A percentile compares a stretch with the other conserved stretches of the same genome.
These are phyloP conservation scores for Cladophialophora chaetospira DNA, from an alignment of 2,329 filamentous ascomycete species.

Conservation along the genomic window DNA sequence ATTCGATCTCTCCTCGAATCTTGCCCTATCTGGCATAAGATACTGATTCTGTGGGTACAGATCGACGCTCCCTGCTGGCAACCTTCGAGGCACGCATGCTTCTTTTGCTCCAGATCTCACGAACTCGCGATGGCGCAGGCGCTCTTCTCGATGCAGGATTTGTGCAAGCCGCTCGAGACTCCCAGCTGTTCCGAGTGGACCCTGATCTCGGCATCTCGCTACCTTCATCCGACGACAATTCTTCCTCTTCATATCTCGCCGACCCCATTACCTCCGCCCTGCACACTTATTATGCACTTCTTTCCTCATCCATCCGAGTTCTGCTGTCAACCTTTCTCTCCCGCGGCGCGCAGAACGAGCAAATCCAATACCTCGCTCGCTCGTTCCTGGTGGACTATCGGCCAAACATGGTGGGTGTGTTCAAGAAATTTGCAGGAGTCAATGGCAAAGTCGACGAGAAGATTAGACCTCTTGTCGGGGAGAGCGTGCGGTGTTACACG, in stretches of 20 bases:
- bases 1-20: background rate
- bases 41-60: constrained; percentile 37
- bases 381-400: constrained; percentile 81
- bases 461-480: constrained; percentile 22
- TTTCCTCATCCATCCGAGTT: constrained; percentile 78
- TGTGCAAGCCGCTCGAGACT: constrained; percentile 77
- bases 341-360: constrained; percentile 76
- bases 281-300: constrained; percentile 78
- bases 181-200: constrained; percentile 83
- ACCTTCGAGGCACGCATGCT: constrained; percentile 75
- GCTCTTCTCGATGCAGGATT: constrained; percentile 87
- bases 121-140: constrained; percentile 80
- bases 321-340: constrained; percentile 79
- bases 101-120: constrained; percentile 79
- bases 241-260: background rate
- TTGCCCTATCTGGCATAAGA: background rate
- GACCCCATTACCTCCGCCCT: constrained; percentile 64
- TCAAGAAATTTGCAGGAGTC: constrained; percentile 85
- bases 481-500: constrained; percentile 30
- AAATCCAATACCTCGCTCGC: constrained; percentile 71
- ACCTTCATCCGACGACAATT: constrained; percentile 5
- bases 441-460: constrained; percentile 49
- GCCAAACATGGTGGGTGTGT: constrained; percentile 79
- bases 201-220: constrained; percentile 78
- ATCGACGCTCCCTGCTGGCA: constrained; percentile 57